Evolutionary conservation across 179 eudicot species (phyloP), one percentile per base, ranked within the genome.

Genomic region (Silene vulgaris): DNA sequence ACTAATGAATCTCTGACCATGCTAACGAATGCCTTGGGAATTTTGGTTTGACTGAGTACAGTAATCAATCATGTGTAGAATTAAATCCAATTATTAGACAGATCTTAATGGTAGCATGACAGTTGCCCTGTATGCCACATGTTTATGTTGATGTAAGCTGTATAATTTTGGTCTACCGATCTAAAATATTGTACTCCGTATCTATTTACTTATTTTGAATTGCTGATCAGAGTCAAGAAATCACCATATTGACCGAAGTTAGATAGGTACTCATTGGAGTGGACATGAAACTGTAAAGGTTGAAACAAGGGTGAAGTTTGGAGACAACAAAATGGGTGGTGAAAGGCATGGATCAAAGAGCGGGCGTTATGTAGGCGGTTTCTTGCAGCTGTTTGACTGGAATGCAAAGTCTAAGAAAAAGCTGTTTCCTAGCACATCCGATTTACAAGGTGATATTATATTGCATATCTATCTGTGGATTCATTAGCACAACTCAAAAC

Each of bases 341-440:
- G 93, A 90, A 43, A 89, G 77, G 79, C 90, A 84, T 76, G 81
- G 86, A 75, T 82, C 91, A 32, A 90, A 86, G 87, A 77, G 91
- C 70, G 96, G 91, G 56, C 87, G 91, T n/a, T 90, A 92, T 72
- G 95, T 87, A 17, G 96, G 97, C 63, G 93, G 97, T 35, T 89
- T 95, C 83, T 78, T 90, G 76, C 99, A 95, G 88, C 84, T 95
- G 64, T 92, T 95, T 85, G 97, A 95, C 78, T 95, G 99, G 99
- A 95, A 95, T 23, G 26, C 26, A 23, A 23, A 23, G 26, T 23
- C 26, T 23, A 23, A 23, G 26, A 23, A 23, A 23, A 23, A 23
- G 26, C 26, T 23, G 26, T 23, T 23, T 23, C 26, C 26, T 23
- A 23, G 26, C 26, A 23, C 80, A 66, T 86, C 89, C 30, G 90